A percentile compares a stretch with the other conserved stretches of the same genome.
Evolutionary conservation across 345 rosid species (phyloP).

Genomic region (Hirschfeldia incana): DNA sequence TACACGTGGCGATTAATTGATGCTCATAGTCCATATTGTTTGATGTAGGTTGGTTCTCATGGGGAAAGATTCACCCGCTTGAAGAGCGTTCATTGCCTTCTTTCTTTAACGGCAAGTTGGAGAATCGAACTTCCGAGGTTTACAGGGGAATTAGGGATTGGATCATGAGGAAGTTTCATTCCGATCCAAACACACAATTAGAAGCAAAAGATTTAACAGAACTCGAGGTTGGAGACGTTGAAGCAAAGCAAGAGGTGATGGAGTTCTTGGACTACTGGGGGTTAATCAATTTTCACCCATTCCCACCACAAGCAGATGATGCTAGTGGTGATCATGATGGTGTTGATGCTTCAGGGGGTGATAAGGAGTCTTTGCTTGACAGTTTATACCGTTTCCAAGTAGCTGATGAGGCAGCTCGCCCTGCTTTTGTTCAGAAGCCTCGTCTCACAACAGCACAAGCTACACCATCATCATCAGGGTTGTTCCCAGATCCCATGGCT

Average conservation of each 20-base stretch:
- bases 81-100: conserved; percentile 83
- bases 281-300: conserved; percentile 93
- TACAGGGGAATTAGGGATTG: conserved; percentile 83
- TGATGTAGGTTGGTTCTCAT: conserved; percentile 76
- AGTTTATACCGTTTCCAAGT: conserved; percentile 76
- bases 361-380: conserved; percentile 58
- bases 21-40: too few relatives aligned
- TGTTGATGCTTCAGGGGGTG: conserved; percentile 14
- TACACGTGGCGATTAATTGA: background rate
- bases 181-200: conserved; percentile 57
- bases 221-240: conserved; percentile 74
- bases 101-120: conserved; percentile 81
- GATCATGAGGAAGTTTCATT: conserved; percentile 81
- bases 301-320: conserved; percentile 52
- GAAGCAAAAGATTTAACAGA: conserved; percentile 74
- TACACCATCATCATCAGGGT: conserved; percentile 51
- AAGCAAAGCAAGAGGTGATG: conserved; percentile 85
- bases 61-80: conserved; percentile 76
- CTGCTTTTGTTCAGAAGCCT: conserved; percentile 49
- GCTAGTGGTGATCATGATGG: conserved; percentile 44
- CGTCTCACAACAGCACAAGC: conserved; percentile 50
- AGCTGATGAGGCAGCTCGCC: conserved; percentile 44
- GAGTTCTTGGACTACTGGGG: conserved; percentile 99
- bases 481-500: conserved; percentile 69
- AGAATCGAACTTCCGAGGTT: conserved; percentile 58